Conservation (phyloP, 169 alveolate species). For the Plasmodium relictum region DNA sequence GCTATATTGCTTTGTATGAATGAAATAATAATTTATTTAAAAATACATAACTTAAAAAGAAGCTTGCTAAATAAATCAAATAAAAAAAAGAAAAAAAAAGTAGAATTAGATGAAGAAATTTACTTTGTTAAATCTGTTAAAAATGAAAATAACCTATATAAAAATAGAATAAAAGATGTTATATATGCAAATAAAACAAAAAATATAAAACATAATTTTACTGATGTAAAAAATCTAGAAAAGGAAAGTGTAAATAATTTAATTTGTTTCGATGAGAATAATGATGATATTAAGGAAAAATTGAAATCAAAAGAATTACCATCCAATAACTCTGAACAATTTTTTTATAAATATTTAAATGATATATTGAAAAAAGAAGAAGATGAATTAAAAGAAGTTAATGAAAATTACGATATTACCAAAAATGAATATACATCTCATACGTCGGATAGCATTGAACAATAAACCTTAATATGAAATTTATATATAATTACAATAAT, state of each 20-base stretch:
- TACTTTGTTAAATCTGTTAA: constrained; percentile 64
- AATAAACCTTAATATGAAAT: not conserved
- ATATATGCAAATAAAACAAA: constrained; percentile 39
- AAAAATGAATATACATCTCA: constrained; percentile 68
- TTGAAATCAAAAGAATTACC: not conserved
- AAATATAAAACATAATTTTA: not conserved
- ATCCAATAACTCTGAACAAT: constrained; percentile 60
- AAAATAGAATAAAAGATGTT: constrained; percentile 47
- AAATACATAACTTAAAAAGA: constrained; percentile 9
- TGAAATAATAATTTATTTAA: constrained; percentile 48
- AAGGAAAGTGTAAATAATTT: not conserved
- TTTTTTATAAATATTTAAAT: constrained; percentile 42
- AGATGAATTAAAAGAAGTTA: constrained; percentile 39
- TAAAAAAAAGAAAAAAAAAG: constrained; percentile 12
- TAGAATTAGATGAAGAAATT: constrained; percentile 18
- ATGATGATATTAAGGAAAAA: not conserved
- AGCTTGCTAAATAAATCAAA: constrained; percentile 12
- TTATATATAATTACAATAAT: too few species aligned
- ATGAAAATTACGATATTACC: constrained; percentile 40
- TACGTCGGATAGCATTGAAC: constrained; percentile 55
- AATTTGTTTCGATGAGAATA: constrained; percentile 2
- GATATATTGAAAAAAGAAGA: constrained; percentile 65
- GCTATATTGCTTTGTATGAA: constrained; percentile 71
- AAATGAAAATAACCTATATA: constrained; percentile 51
- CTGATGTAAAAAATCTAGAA: constrained; percentile 5